phyloP scores from a whole-genome alignment of 2,329 filamentous ascomycete species.

The Simplicillium sp. region DNA sequence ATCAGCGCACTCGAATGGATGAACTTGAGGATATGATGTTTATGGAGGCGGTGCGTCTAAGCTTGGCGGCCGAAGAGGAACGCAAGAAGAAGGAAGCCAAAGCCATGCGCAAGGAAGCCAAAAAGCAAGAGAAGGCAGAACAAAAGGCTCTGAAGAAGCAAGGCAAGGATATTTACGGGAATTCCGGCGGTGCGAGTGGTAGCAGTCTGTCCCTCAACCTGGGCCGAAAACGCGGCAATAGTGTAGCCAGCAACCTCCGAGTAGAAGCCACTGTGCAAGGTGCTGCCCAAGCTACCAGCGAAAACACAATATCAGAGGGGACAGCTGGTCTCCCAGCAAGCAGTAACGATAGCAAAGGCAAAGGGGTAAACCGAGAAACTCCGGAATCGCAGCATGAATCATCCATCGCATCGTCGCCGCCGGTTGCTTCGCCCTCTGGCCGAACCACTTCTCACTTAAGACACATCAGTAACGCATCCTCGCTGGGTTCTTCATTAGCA shows the following conservation, averaged over 20 bases:
- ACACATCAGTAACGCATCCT: constrained; percentile 81
- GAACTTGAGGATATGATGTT: constrained; percentile 98
- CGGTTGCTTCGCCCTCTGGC: constrained; percentile 39
- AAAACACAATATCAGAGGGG: constrained; percentile 9
- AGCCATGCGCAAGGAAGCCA: constrained; percentile 58
- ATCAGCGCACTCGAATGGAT: constrained; percentile 52
- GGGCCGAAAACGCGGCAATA: constrained; percentile 50
- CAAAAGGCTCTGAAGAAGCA: constrained; percentile 67
- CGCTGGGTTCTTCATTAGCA: constrained; percentile 65
- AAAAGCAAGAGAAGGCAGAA: constrained; percentile 75
- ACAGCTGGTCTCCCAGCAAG: constrained; percentile 12
- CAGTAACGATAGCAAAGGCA: constrained; percentile 50
- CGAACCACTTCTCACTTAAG: constrained; percentile 63
- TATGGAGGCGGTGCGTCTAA: constrained; percentile 87
- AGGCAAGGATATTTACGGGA: constrained; percentile 23
- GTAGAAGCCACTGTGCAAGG: constrained; percentile 43
- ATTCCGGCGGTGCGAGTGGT: constrained; percentile 39
- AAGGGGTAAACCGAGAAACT: constrained; percentile 51
- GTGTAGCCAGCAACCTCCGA: constrained; percentile 48
- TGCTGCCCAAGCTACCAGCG: constrained; percentile 21
- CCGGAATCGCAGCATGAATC: constrained; percentile 8
- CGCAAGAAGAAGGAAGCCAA: constrained; percentile 66
- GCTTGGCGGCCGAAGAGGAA: constrained; percentile 87
- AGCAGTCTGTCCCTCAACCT: constrained; percentile 56
- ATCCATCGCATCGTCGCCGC: constrained; percentile 26